Evolutionary conservation across 352 stramenopile genomes (phyloP), one percentile per base, ranked within the genome.

Genomic region (Phytopythium litorale): DNA sequence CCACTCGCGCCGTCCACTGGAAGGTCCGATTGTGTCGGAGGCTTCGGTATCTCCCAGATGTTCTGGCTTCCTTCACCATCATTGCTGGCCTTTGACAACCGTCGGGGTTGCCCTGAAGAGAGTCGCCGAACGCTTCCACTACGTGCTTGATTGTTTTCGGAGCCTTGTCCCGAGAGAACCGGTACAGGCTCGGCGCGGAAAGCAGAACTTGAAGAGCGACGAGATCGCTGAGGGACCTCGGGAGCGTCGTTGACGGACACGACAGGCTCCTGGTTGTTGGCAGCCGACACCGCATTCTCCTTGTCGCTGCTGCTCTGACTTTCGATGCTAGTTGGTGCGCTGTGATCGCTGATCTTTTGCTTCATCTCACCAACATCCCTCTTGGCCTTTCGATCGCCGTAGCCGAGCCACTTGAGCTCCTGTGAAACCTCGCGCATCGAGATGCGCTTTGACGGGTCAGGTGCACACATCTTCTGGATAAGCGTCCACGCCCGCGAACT

Each of bases 391-490:
- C 72, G 56, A 33, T 78, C 62, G 1, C 73, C 73, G 40, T 86
- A 86, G 40, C 75, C 75, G 16, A 89, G 64, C 43, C 65, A 61
- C 21, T 84, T 75, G 6, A 91, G 63, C 56, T 81, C 72, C 4
- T 73, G 56, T 0, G 74, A 78, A 12, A 80, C 79, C 51, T 85
- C 71, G 15, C 70, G 78, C 11, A 89, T 53, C 5, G 76, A 67
- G 35, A 89, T 70, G 16, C 82, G 68, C 28, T 76, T 65, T 4
- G 60, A 57, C 1, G 80, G 82, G 49, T 89, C 76, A 1, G 68
- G 67, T 0, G 67, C 62, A 61, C 82, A 92, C 80, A 92, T 89
- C 11, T 79, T 74, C 63, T 88, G 71, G 46, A 92, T 73, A 15
- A 92, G 53, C 3, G 60, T 64, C 82, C 82, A 92, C 52, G 69